Base-by-base conservation (phyloP, 164 flowering plant species). In the Magnolia kwangsiensis region DNA sequence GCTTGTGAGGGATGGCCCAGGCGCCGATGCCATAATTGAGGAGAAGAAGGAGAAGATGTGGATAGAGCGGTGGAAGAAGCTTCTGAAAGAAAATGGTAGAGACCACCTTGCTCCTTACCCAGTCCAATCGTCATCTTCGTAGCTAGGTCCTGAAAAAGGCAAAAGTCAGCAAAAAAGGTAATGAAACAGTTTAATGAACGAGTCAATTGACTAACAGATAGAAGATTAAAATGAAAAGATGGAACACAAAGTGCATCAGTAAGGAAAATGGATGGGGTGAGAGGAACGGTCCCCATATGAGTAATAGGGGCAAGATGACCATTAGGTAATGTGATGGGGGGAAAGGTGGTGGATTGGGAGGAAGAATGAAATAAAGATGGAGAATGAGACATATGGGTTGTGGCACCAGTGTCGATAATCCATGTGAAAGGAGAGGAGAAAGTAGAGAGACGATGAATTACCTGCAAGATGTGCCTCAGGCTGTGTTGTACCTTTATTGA, bases 121-220 rank as follows among this genome's bases (percentile, higher is more conserved):
- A 63, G 8, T 63, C 49, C 65, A 72, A 72, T 55, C 8, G 50
- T 51, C 11, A 51, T 72, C 65, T 55, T 51, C 64, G 7, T 72
- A 31, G 74, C 51, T 29, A 0, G 64, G 37, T 72, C 74, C 64
- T 72, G 37, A 20, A 72, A 51, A 51, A 51, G 45, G 55, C 21
- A 72, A 55, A 0, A 72, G 55, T 72, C 37, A 51, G 14, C 5
- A 21, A 29, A 51, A 11, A 72, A 72, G 13, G 45, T n/a, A 55
- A 72, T 19, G 6, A 49, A 51, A 19, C 74, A 72, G 23, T 16
- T 16, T 13, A 9, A 20, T 1, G 18, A 37, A 21, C 13, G 5
- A 8, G 64, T 72, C 29, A 51, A 37, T 51, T 72, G 20, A 31
- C 63, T 72, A 55, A 72, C 21, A 14, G 9, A 72, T 1, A 72